Evolutionary conservation across 768 basidiomycete genomes (phyloP).

Genomic region (Sporobolomyces roseus): DNA sequence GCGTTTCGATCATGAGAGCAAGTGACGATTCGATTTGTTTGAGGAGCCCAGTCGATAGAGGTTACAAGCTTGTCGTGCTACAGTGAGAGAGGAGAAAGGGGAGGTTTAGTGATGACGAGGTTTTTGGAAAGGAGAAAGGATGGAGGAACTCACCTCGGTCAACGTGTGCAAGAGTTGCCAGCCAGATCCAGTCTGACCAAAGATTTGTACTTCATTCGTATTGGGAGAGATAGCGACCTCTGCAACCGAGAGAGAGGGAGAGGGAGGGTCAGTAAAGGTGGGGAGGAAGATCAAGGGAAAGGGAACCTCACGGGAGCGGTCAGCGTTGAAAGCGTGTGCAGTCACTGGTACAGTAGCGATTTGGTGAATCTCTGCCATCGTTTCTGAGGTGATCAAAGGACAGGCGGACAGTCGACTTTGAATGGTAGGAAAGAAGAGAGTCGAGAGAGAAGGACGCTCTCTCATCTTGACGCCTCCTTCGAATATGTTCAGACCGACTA

Average conservation of each 20-base stretch:
- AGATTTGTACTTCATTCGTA: conserved; percentile 80
- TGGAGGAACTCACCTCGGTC: conserved; percentile 62
- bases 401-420: conserved; percentile 17
- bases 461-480: neutral
- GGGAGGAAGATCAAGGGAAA: neutral
- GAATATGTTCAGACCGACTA: neutral
- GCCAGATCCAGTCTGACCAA: conserved; percentile 61
- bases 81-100: neutral
- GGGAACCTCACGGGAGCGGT: conserved; percentile 68
- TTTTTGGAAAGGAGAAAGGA: too few species aligned
- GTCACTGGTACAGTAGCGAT: conserved; percentile 63
- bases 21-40: conserved; percentile 94
- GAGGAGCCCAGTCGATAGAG: conserved; percentile 97
- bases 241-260: conserved; percentile 47
- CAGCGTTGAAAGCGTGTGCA: conserved; percentile 83
- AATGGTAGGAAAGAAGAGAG: neutral
- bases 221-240: conserved; percentile 90
- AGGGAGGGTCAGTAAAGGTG: neutral
- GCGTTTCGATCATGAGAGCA: conserved; percentile 99
- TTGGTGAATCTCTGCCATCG: conserved; percentile 27
- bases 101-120: conserved; percentile 2
- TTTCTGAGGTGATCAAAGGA: conserved; percentile 10
- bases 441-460: neutral
- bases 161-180: conserved; percentile 72
- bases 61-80: conserved; percentile 98